Evolutionary conservation across 139 green algal species (phyloP), one percentile per base, ranked within the genome.

Genomic region (Chlorella sp.): DNA sequence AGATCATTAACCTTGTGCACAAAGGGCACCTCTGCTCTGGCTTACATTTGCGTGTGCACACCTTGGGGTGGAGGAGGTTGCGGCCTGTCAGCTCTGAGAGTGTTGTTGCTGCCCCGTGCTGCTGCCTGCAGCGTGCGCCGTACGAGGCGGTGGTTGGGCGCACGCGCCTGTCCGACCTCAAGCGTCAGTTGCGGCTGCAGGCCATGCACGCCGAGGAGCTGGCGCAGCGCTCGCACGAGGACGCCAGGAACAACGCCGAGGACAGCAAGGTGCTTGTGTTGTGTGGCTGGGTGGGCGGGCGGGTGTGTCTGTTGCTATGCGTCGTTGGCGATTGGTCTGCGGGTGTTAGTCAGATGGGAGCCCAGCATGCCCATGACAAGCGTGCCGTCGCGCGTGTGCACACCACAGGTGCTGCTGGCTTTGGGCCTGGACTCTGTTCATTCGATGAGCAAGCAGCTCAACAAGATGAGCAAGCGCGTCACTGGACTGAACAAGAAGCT

Each of bases 161-260:
- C 5, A 78, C 73, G 27, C 49, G 51, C 5, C 66, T 78, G 34
- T 31, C 29, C 5, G 73, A 78, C 29, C 51, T 78, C 22, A 78
- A 78, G 66, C 49, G 67, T 5, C 73, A 78, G 73, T 55, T 78
- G 51, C 31, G 66, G 34, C 51, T 78, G 49, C 73, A 78, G 34
- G 73, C 70, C 3, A 63, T 49, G 31, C 73, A 78, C 36, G 73
- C 73, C 17, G 29, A 73, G 49, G 30, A 70, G 24, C 49, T 78
- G 3, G 73, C 33, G 34, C 5, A 23, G 1, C 68, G 42, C 6
- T 65, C 65, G 1, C 35, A 29, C n/a, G 34, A 3, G n/a, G 24
- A 67, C 31, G 55, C 55, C 4, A 30, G 55, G 20, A 4, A 27
- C 22, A 20, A 10, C 22, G 55, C 24, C 22, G 55, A 64, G 14